Base-by-base conservation (phyloP, 495 filamentous ascomycete genomes). In the Oidiodendron maius region DNA sequence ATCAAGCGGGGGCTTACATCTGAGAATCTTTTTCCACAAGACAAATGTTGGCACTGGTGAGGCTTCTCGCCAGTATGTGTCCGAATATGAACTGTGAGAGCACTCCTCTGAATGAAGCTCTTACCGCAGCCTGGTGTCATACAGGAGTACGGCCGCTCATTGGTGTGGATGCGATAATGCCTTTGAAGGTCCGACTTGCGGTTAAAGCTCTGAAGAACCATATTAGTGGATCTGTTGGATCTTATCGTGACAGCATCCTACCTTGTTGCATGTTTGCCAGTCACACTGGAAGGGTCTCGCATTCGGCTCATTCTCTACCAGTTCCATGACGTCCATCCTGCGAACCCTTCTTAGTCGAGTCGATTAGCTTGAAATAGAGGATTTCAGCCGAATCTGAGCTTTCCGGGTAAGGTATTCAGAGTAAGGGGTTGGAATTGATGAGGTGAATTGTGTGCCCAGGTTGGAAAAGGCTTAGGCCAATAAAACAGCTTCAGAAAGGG, bases 61-160 rank as follows among this genome's bases (percentile, higher is more conserved):
- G 89, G 89, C 64, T 95, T 95, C 64, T 94, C 88, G 41, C 88
- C 87, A 2, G 87, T 95, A 59, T 95, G 89, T 18, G 87, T 91
- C 43, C 89, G 80, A 38, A 82, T 85, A 61, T 95, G 89, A 17
- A 93, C 88, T 0, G 86, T 91, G 60, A 94, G 67, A 32, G 89
- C 89, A 68, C 87, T 91, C 51, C 88, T 75, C 57, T 95, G 89
- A 59, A 94, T 93, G 68, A 95, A 95, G 61, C 84, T 87, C 69
- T 95, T 94, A 24, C 81, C 82, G 66, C 89, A 95, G 18, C 77
- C 81, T 23, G 72, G 71, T 12, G 76, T 72, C 21, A 67, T 75
- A 66, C 89, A 93, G 40, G 77, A 71, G 59, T 89, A 93, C 24
- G 89, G 89, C 42, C 89, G 73, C 60, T 93, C 89, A 62, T 91